Conservation (phyloP, 2,329 filamentous ascomycete genomes). For the Fusarium agapanthi region DNA sequence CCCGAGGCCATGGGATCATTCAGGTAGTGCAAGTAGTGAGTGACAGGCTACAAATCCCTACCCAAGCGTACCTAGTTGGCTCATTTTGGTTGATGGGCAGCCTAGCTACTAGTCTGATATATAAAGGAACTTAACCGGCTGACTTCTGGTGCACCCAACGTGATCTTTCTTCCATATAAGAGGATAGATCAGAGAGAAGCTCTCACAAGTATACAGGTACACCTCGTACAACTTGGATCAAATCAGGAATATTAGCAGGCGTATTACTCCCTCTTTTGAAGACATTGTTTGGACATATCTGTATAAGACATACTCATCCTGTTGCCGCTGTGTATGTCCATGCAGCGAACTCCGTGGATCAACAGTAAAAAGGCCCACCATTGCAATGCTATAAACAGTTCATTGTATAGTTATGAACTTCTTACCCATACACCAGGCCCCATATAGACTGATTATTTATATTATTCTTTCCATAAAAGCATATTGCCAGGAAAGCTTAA, state of each 20-base stretch:
- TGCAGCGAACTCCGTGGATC: background rate
- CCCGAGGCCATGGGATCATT: too few species aligned
- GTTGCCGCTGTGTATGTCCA: background rate
- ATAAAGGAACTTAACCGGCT: background rate
- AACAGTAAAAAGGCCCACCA: background rate
- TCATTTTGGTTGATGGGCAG: too few species aligned
- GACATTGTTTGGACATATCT: background rate
- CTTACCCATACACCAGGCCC: background rate
- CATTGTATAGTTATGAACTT: background rate
- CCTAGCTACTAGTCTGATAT: too few species aligned
- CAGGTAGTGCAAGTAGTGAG: too few species aligned
- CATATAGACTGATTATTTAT: background rate
- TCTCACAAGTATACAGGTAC: background rate
- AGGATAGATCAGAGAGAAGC: background rate
- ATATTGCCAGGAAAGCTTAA: background rate
- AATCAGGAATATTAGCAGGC: background rate
- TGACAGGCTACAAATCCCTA: too few species aligned
- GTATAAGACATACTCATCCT: background rate
- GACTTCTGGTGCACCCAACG: background rate
- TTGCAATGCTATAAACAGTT: fast-evolving
- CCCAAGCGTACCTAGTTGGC: too few species aligned
- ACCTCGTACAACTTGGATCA: background rate
- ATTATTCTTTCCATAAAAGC: too few species aligned
- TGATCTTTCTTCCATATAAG: background rate
- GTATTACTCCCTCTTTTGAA: background rate